phyloP scores from a whole-genome alignment of 2,329 filamentous ascomycete genomes.

The Plenodomus biglobosus region DNA sequence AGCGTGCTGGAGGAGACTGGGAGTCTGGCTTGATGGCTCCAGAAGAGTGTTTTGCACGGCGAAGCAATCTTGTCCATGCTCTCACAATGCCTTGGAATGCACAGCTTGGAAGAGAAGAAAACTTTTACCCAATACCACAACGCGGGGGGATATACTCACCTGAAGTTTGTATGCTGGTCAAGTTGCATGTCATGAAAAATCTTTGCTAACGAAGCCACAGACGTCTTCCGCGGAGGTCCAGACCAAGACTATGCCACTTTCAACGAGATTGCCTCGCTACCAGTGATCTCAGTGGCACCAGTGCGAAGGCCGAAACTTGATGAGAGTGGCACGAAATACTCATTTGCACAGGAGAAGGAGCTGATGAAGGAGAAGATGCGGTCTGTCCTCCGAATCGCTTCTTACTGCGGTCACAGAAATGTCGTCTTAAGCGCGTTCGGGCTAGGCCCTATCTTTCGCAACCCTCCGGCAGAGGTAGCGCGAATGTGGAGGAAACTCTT shows the following conservation, averaged over 20 bases:
- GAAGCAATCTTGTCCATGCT: conserved; percentile 72
- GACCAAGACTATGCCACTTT: conserved; percentile 49
- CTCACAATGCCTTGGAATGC: conserved; percentile 61
- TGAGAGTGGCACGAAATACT: conserved; percentile 67
- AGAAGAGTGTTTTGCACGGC: conserved; percentile 72
- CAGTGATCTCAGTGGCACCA: conserved; percentile 73
- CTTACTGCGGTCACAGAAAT: conserved; percentile 43
- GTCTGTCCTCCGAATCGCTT: conserved; percentile 69
- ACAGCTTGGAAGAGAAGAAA: conserved; percentile 36
- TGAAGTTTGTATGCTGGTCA: conserved; percentile 58
- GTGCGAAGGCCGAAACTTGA: conserved; percentile 73
- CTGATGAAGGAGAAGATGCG: conserved; percentile 74
- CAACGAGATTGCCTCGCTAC: conserved; percentile 57
- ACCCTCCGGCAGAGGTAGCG: conserved; percentile 48
- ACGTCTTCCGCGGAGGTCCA: conserved; percentile 69
- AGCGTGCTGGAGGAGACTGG: conserved; percentile 77
- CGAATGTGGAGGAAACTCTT: conserved; percentile 50
- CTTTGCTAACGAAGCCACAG: conserved; percentile 37
- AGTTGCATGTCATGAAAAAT: background rate
- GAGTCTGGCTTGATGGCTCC: conserved; percentile 65
- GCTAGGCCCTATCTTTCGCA: conserved; percentile 49
- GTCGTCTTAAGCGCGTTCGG: conserved; percentile 50
- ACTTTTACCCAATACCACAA: conserved; percentile 71
- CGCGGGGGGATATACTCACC: conserved; percentile 70
- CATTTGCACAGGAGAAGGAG: conserved; percentile 69